phyloP scores from a whole-genome alignment of 805 yeast species.

The Cyberlindnera maritima region DNA sequence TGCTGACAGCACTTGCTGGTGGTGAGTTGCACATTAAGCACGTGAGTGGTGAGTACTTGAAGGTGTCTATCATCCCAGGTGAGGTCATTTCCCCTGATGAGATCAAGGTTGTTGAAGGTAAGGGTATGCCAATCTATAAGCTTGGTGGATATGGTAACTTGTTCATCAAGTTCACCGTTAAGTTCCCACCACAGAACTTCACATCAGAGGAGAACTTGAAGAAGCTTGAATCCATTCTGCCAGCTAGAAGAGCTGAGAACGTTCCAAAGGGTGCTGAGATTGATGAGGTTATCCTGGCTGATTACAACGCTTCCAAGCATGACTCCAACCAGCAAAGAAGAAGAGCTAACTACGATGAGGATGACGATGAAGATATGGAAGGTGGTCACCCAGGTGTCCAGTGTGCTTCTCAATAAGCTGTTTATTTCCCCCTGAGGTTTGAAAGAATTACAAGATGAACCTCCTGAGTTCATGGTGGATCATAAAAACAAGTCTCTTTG shows the following conservation, averaged over 20 bases:
- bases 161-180: constrained; percentile 79
- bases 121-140: constrained; percentile 97
- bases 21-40: constrained; percentile 88
- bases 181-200: constrained; percentile 79
- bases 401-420: constrained; percentile 83
- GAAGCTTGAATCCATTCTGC: constrained; percentile 72
- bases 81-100: constrained; percentile 87
- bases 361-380: constrained; percentile 48
- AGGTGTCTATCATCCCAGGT: constrained; percentile 82
- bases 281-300: constrained; percentile 76
- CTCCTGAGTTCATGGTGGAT: not conserved
- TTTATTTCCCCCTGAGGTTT: not conserved
- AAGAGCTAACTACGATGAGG: constrained; percentile 44
- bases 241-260: constrained; percentile 53
- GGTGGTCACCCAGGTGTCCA: constrained; percentile 73
- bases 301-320: constrained; percentile 65
- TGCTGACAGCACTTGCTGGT: constrained; percentile 94
- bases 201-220: constrained; percentile 73
- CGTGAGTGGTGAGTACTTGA: constrained; percentile 87
- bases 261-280: constrained; percentile 73
- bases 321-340: constrained; percentile 35
- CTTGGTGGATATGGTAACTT: constrained; percentile 87
- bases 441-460: not conserved
- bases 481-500: not conserved
- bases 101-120: constrained; percentile 78